Evolutionary conservation across 257 asterid species (phyloP), one percentile per base, ranked within the genome.

Genomic region (Parsonsia alboflavescens): DNA sequence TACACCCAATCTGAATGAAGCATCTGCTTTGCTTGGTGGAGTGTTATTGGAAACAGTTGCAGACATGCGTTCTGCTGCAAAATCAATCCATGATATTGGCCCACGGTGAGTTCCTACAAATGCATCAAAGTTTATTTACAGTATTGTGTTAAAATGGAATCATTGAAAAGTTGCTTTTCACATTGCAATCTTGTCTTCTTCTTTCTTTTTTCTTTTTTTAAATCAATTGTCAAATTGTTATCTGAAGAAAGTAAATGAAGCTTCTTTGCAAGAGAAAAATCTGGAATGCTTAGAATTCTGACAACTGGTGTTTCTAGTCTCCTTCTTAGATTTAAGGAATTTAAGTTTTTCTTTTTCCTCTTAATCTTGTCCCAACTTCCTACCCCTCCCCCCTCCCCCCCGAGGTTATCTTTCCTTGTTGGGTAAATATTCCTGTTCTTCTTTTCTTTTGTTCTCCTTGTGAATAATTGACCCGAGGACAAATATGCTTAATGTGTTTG

Each of bases 21-120:
- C 99, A 3, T 92, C 98, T 78, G 89, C 90, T 70, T 78, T 94
- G 81, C 89, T 94, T 71, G 98, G 96, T 78, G 95, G 98, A 11
- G 70, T 75, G 64, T 84, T 86, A 1, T 72, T 94, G 77, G 83
- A 87, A 82, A 86, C 96, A 76, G 82, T 92, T 71, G 88, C 87
- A 61, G 98, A 94, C 85, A 94, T 94, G 99, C 96, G 79, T 66
- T 85, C 82, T 80, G 99, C 99, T 79, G 99, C 98, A 67, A 92
- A 92, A 81, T 78, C 90, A 53, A 92, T 94, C 48, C 85, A 92
- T 82, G 84, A 69, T 28, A 77, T 92, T 76, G 99, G 99, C 70
- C 92, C 98, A 80, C 87, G 92, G 99, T 92, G 57, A 73, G 89
- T 62, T 73, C 79, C 78, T 68, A 19, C 57, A 52, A 67, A 41